Percentiles rank a stretch among this genome's conserved stretches.
phyloP scores from a whole-genome alignment of 164 flowering plant species.

The Buxus sempervirens region DNA sequence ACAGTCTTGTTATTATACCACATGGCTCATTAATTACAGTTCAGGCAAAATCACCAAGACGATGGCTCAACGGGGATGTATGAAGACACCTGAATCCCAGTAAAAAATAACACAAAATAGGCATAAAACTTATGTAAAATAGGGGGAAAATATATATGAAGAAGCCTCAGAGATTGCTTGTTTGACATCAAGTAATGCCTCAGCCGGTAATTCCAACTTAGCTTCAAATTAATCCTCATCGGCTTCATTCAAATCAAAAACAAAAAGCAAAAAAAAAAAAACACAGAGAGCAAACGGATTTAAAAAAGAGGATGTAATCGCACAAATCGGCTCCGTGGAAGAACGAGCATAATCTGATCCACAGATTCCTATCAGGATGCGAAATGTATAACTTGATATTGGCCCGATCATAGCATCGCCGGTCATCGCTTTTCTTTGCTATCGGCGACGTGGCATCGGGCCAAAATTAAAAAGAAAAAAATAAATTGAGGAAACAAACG shows the following conservation, averaged over 20 bases:
- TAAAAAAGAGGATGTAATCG: constrained; percentile 36
- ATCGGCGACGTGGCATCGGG: constrained; percentile 65
- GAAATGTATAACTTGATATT: constrained; percentile 30
- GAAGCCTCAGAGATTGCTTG: constrained; percentile 51
- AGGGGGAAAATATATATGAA: too few relatives aligned
- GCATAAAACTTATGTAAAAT: neutral
- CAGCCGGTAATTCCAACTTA: constrained; percentile 65
- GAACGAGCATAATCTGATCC: constrained; percentile 21
- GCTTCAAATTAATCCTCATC: constrained; percentile 31
- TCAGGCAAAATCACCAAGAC: too few relatives aligned
- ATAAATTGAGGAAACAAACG: neutral
- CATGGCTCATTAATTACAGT: too few relatives aligned
- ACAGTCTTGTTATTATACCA: too few relatives aligned
- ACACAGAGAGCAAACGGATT: too few relatives aligned
- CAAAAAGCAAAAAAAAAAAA: neutral
- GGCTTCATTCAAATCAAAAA: constrained; percentile 23
- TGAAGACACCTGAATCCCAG: too few relatives aligned
- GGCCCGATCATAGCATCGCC: constrained; percentile 58
- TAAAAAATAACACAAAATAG: too few relatives aligned
- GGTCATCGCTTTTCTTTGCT: constrained; percentile 42
- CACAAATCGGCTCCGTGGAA: constrained; percentile 56
- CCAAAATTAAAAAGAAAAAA: constrained; percentile 9
- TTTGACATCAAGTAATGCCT: constrained; percentile 37
- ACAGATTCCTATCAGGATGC: constrained; percentile 67
- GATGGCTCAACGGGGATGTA: too few relatives aligned